phyloP scores from a whole-genome alignment of 768 basidiomycete genomes.

The Chiua virens region DNA sequence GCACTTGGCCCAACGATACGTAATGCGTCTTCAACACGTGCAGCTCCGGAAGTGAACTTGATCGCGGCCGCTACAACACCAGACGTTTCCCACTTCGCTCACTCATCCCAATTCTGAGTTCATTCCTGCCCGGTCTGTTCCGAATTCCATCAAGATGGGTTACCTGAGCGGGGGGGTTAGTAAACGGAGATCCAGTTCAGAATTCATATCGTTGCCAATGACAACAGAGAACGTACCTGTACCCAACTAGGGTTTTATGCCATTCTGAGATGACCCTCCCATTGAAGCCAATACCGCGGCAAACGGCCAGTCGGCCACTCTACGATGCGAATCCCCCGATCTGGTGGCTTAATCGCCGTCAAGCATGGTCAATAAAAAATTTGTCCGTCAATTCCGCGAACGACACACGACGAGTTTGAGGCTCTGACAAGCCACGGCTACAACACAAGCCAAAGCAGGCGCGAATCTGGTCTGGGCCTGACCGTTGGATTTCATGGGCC shows the following conservation, averaged over 20 bases:
- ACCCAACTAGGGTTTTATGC: background rate
- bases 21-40: constrained; percentile 29
- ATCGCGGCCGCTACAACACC: constrained; percentile 15
- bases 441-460: background rate
- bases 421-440: constrained; percentile 2
- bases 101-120: constrained; percentile 1
- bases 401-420: constrained; percentile 11
- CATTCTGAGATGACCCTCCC: constrained; percentile 5
- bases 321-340: constrained; percentile 27
- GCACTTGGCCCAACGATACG: constrained; percentile 11
- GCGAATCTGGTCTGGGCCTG: constrained; percentile 11
- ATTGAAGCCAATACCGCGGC: constrained; percentile 5
- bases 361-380: constrained; percentile 5
- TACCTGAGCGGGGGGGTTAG: constrained; percentile 2
- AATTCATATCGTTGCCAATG: constrained; percentile 22
- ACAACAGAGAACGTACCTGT: constrained; percentile 25
- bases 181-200: constrained; percentile 26
- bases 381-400: constrained; percentile 2
- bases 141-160: constrained; percentile 7
- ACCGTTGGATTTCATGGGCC: background rate
- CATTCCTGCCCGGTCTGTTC: constrained; percentile 12
- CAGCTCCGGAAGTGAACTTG: constrained; percentile 21
- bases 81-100: constrained; percentile 16
- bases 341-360: constrained; percentile 22
- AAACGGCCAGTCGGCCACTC: background rate